Evolutionary conservation across 2,329 filamentous ascomycete genomes (phyloP), one percentile per base, ranked within the genome.

Genomic region (Alternaria panax): DNA sequence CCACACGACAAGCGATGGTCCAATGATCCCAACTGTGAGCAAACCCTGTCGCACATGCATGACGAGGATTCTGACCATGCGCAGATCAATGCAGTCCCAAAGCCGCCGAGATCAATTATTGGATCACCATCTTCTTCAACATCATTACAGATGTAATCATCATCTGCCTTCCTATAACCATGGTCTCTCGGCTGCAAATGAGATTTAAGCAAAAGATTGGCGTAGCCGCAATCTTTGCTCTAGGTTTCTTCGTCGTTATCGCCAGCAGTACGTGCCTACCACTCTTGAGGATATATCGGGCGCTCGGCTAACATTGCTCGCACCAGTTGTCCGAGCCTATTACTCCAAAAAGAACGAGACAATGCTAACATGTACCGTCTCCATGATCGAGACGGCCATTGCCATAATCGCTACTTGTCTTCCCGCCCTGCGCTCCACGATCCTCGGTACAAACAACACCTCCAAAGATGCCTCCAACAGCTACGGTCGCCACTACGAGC

Each of bases 351-450:
- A 30, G 34, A 55, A 70, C 46, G 54, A 70, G 34, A 69, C 65
- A 2, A 69, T 70, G 67, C 47, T 70, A 27, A 70, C 68, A 0
- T 68, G 63, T 36, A 69, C 66, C 27, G 68, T 68, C n/a, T 70
- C 68, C 16, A 68, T 67, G 65, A 60, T 69, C 14, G 68, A 70
- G 47, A 65, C 60, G 5, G 66, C 78, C 4, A 74, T 80, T 7
- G 77, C 79, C 1, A 79, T 81, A 32, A 80, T 81, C 9, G 77
- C 78, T 1, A 72, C 75, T 2, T 80, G 76, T n/a, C 74, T 80
- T 1, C 78, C 78, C 11, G 68, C 68, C 9, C 50, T 70, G 9
- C 68, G 65, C 45, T 65, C 68, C 25, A 63, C 67, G 58, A 43
- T 69, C 14, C 55, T 70, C 14, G 68, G 67, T 22, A 59, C 57